Conservation (phyloP, 2,329 filamentous ascomycete species). For the Celoporthe dispersa region DNA sequence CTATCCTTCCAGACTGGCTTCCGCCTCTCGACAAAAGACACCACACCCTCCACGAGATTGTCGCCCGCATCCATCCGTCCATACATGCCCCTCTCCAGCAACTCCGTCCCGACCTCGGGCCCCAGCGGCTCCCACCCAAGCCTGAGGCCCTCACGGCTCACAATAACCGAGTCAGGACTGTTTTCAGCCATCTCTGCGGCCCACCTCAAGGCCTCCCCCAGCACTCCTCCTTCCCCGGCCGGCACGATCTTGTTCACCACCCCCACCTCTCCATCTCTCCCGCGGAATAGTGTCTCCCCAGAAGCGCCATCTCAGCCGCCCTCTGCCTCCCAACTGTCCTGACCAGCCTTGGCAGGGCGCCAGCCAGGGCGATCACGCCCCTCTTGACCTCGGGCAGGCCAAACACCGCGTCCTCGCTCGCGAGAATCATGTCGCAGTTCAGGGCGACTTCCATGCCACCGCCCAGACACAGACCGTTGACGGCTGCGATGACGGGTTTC, state of each 20-base stretch:
- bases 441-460: slow-evolving; percentile 78
- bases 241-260: slow-evolving; percentile 70
- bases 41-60: slow-evolving; percentile 76
- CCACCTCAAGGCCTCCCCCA: slow-evolving; percentile 63
- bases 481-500: slow-evolving; percentile 77
- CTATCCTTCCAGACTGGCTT: slow-evolving; percentile 69
- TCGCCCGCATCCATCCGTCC: slow-evolving; percentile 65
- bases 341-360: slow-evolving; percentile 69
- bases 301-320: slow-evolving; percentile 72
- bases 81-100: slow-evolving; percentile 63
- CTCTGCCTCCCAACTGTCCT: slow-evolving; percentile 69
- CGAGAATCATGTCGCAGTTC: slow-evolving; percentile 74
- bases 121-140: slow-evolving; percentile 73
- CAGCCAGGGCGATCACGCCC: slow-evolving; percentile 73
- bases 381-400: slow-evolving; percentile 72
- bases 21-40: slow-evolving; percentile 77
- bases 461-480: slow-evolving; percentile 76
- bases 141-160: slow-evolving; percentile 72
- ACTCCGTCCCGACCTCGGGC: slow-evolving; percentile 64
- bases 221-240: slow-evolving; percentile 42
- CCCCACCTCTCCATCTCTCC: slow-evolving; percentile 67
- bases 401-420: slow-evolving; percentile 62
- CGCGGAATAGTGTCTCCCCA: slow-evolving; percentile 64
- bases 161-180: slow-evolving; percentile 77
- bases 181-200: slow-evolving; percentile 66